Evolutionary conservation across 2,329 filamentous ascomycete genomes (phyloP), one percentile per base, ranked within the genome.

Genomic region (Diaporthe vexans): DNA sequence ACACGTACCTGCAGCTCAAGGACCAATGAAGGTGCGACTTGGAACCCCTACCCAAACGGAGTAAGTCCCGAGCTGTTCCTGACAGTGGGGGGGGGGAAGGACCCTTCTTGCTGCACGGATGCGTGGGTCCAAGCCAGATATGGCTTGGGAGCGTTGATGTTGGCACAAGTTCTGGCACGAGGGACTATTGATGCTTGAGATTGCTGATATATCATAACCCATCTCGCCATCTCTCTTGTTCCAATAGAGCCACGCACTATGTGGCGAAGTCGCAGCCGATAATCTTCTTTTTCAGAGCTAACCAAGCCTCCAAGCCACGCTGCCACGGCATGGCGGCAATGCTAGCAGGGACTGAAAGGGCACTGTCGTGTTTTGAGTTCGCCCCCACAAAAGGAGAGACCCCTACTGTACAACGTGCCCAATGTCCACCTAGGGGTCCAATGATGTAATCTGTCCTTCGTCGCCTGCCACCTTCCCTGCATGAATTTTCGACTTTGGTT

Each of bases 301-400:
- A 29, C 3, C 37, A 46, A 61, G 17, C 58, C 29, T 21, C 37
- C 58, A 46, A 61, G 40, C n/a, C 58, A 59, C 46, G 19, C 19
- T n/a, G 46, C 8, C 46, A 48, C 46, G 19, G 6, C 46, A 48
- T 8, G 46, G 8, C 17, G 46, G 46, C 19, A 52, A 24, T 13
- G 35, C 10, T 10, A 37, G n/a, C 15, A 29, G 8, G 29, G 24
- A n/a, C 40, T n/a, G 58, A 21, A 43, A n/a, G n/a, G 15, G n/a
- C n/a, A n/a, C 58, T 2, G 4, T 17, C 59, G 24, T 29, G 24
- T 13, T 13, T 29, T 10, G 29, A 67, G 21, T 9, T 67, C 4
- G 59, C 37, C 63, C 46, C 63, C 63, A 67, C 63, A 52, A 67
- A 67, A 67, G 63, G 63, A 67, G 63, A 67, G 26, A 24, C 43